These are phyloP conservation scores for Paramecium sexaurelia DNA, from an alignment of 73 alveolate genomes.

Conservation along the genomic window DNA sequence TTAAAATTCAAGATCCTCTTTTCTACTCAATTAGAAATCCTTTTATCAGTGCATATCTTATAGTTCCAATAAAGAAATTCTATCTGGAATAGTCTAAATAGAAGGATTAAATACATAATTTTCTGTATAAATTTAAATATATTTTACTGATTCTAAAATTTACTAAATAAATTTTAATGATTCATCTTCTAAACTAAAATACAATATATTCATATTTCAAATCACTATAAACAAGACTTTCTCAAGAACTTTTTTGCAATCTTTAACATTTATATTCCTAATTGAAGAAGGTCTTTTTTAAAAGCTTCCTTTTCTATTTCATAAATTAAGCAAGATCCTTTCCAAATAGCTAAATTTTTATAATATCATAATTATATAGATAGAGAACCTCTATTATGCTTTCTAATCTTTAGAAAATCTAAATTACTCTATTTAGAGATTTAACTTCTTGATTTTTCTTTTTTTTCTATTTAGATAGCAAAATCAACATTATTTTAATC, in stretches of 20 bases:
- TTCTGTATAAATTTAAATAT: constrained; percentile 51
- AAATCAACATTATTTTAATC: constrained; percentile 30
- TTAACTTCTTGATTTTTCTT: constrained; percentile 68
- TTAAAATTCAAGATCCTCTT: constrained; percentile 83
- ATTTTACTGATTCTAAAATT: constrained; percentile 63
- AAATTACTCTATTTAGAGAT: constrained; percentile 50
- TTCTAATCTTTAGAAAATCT: constrained; percentile 17
- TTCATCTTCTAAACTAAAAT: constrained; percentile 52
- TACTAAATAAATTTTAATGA: constrained; percentile 3
- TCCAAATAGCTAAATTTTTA: constrained; percentile 45
- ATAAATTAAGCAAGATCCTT: constrained; percentile 61
- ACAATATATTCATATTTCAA: constrained; percentile 60
- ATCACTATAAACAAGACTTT: constrained; percentile 61
- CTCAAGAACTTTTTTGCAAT: constrained; percentile 36
- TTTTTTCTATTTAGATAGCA: constrained; percentile 63
- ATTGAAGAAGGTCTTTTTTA: constrained; percentile 45
- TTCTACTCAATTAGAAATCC: constrained; percentile 86
- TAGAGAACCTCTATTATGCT: constrained; percentile 40
- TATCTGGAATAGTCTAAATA: not conserved
- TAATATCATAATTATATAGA: constrained; percentile 26
- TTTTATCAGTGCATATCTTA: constrained; percentile 79
- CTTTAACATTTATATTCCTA: constrained; percentile 47
- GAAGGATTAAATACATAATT: not conserved
- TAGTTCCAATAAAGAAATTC: constrained; percentile 70
- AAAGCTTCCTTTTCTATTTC: constrained; percentile 45